phyloP scores from a whole-genome alignment of 345 rosid species.

The Eucalyptus grandis region DNA sequence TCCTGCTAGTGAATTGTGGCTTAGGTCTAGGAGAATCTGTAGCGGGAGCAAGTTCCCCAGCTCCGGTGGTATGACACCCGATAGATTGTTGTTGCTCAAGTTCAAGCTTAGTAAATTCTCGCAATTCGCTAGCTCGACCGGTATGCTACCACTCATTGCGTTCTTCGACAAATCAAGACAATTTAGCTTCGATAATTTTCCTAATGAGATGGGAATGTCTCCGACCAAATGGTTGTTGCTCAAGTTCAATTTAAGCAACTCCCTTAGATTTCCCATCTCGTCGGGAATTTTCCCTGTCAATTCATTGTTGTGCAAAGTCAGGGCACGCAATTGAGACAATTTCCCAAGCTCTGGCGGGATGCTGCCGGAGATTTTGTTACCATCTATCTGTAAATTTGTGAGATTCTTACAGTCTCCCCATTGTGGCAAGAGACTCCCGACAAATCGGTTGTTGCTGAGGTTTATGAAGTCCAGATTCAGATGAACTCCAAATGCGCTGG shows the following conservation, averaged over 20 bases:
- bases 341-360: conserved; percentile 43
- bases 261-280: conserved; percentile 26
- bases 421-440: conserved; percentile 25
- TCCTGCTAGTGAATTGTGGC: no score
- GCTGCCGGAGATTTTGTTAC: conserved; percentile 36
- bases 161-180: no score
- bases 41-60: no score
- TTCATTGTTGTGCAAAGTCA: conserved; percentile 27
- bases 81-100: no score
- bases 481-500: conserved; percentile 40
- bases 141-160: no score
- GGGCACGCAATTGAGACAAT: conserved; percentile 9
- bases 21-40: no score
- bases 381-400: conserved; percentile 28
- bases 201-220: no score
- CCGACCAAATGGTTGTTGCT: not conserved
- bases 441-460: conserved; percentile 29
- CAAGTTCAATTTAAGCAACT: conserved; percentile 20
- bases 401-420: conserved; percentile 56
- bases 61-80: no score
- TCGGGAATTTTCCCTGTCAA: conserved; percentile 32
- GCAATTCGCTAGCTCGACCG: no score
- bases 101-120: no score
- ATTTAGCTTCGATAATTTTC: no score
- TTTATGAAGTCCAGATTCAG: conserved; percentile 15